Conservation (phyloP, 2,329 filamentous ascomycete species). For the Sclerotinia trifoliorum region DNA sequence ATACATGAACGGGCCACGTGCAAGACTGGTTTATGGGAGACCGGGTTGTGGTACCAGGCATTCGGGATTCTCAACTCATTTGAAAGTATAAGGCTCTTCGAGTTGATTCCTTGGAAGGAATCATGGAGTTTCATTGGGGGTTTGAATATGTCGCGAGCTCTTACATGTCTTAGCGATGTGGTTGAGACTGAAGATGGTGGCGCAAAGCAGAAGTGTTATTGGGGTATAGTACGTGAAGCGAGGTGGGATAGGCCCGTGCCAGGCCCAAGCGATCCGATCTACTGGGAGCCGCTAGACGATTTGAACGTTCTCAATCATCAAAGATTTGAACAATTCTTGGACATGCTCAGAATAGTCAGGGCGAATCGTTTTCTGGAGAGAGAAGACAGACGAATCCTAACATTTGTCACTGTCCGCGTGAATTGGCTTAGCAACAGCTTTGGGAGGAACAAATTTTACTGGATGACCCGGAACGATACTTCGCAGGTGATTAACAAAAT, state of each 20-base stretch:
- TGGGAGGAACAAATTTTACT: neutral
- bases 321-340: neutral
- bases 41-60: neutral
- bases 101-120: neutral
- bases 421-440: neutral
- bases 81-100: neutral
- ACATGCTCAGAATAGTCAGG: neutral
- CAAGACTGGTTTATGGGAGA: neutral
- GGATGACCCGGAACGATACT: neutral
- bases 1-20: neutral
- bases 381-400: neutral
- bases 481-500: neutral
- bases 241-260: neutral
- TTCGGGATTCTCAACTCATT: neutral
- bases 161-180: neutral
- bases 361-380: neutral
- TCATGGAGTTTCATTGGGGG: neutral
- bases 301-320: neutral
- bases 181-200: neutral
- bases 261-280: neutral
- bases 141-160: neutral
- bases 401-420: neutral
- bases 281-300: neutral
- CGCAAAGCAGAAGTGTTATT: neutral
- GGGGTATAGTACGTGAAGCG: neutral